Percentiles rank a stretch among this genome's conserved stretches.
Evolutionary conservation across 139 green algal genomes (phyloP).

Genomic region (Dunaliella sp.): DNA sequence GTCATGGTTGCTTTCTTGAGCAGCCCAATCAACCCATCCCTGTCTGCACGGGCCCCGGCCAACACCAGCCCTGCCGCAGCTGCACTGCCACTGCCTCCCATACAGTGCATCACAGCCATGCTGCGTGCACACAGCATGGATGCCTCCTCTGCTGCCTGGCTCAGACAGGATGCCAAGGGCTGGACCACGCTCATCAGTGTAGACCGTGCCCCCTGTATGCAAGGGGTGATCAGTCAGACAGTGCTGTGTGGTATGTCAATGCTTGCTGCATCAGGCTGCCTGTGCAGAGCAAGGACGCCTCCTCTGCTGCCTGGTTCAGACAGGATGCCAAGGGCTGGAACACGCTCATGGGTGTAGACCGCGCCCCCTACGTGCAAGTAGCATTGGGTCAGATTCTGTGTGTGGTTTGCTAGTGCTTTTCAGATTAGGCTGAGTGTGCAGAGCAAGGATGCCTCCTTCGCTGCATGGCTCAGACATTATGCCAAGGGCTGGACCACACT

Average conservation of each 20-base stretch:
- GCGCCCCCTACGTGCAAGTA: background rate
- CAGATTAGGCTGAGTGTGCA: no score
- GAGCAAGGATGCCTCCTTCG: background rate
- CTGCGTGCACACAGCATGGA: background rate
- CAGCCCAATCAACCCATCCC: background rate
- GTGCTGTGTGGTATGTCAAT: no score
- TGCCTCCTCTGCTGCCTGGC: background rate
- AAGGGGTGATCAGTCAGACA: background rate
- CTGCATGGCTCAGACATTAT: background rate
- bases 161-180: background rate
- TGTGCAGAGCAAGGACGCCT: background rate
- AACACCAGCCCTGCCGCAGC: background rate
- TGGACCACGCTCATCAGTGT: background rate
- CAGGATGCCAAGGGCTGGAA: background rate
- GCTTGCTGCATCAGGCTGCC: no score
- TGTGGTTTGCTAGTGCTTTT: no score
- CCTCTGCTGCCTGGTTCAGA: background rate
- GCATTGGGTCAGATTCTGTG: background rate
- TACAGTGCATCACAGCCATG: background rate
- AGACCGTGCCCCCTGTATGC: background rate
- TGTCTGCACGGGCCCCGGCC: background rate
- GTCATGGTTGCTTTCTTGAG: background rate
- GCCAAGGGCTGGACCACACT: background rate
- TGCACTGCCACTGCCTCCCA: background rate
- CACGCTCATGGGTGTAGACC: background rate